Evolutionary conservation across 805 yeast genomes (phyloP), one percentile per base, ranked within the genome.

Genomic region (Hanseniaspora lachancei): DNA sequence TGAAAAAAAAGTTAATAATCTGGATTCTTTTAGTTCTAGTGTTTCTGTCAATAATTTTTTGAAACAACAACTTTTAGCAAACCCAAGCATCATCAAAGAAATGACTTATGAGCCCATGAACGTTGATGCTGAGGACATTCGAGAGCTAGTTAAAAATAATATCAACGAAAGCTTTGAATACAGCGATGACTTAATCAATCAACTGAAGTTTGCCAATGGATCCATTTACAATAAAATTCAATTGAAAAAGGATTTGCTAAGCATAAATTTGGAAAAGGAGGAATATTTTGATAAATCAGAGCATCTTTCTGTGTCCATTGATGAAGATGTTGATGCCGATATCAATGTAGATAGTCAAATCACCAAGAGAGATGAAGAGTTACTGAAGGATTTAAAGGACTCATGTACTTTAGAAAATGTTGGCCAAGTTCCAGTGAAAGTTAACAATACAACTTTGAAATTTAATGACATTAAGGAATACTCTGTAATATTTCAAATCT

Each of bases 61-160:
- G n/a, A 64, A 61, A 3, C 65, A 61, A 9, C 60, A 58, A n/a
- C 58, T 55, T 23, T 46, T 49, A n/a, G 32, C 61, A 10, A 55
- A 63, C 42, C 41, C 52, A 8, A 76, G 74, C 2, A 64, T 80
- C 21, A 73, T 82, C 7, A 72, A 76, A 49, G 86, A 82, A 60
- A 82, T 79, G 61, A 84, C 80, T 2, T 85, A 78, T 63, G 93
- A 85, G 65, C 91, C 91, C 0, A 60, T 61, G n/a, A 79, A 79
- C 57, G 68, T 76, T 16, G 70, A 70, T 24, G 77, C 72, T 34
- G 64, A 70, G 1, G 81, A 77, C 62, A 69, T 74, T 65, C 76
- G 63, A 39, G 73, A 70, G 59, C 66, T 72, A 44, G 76, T 74
- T 58, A 71, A 65, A 5, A 70, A 70, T 29, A 75, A 81, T 1